phyloP scores from a whole-genome alignment of 495 filamentous ascomycete species.

The Penicillium coffeae region DNA sequence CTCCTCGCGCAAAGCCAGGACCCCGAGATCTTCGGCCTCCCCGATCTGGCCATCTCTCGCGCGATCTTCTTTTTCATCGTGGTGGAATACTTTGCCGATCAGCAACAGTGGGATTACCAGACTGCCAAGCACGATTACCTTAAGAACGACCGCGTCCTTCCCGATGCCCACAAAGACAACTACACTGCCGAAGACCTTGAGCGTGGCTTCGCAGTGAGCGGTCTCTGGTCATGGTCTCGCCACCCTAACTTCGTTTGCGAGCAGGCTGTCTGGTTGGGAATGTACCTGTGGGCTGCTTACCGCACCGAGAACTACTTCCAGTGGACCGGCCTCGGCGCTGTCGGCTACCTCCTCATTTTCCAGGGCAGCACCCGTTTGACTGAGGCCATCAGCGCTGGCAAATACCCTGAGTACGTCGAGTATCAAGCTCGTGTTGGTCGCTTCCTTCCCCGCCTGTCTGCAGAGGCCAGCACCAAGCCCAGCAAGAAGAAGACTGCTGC shows the following conservation, averaged over 20 bases:
- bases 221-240: constrained; percentile 79
- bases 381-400: constrained; percentile 69
- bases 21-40: constrained; percentile 40
- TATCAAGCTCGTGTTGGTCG: constrained; percentile 81
- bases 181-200: constrained; percentile 72
- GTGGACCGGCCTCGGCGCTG: constrained; percentile 72
- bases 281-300: constrained; percentile 85
- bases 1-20: constrained; percentile 45
- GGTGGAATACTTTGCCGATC: constrained; percentile 77
- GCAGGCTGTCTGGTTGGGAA: constrained; percentile 80
- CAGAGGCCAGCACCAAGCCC: constrained; percentile 33
- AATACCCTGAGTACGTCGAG: constrained; percentile 83
- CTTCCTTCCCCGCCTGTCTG: constrained; percentile 67
- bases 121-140: constrained; percentile 72
- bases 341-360: constrained; percentile 73
- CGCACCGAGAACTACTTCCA: constrained; percentile 64
- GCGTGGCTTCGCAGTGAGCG: constrained; percentile 81
- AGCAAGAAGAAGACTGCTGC: constrained; percentile 18
- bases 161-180: constrained; percentile 41
- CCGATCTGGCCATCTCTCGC: constrained; percentile 67
- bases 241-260: constrained; percentile 96
- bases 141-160: constrained; percentile 64
- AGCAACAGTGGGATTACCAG: constrained; percentile 93
- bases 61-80: constrained; percentile 66
- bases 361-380: constrained; percentile 85